Base-by-base conservation (phyloP, 1,284 basidiomycete species). In the Malassezia nana region DNA sequence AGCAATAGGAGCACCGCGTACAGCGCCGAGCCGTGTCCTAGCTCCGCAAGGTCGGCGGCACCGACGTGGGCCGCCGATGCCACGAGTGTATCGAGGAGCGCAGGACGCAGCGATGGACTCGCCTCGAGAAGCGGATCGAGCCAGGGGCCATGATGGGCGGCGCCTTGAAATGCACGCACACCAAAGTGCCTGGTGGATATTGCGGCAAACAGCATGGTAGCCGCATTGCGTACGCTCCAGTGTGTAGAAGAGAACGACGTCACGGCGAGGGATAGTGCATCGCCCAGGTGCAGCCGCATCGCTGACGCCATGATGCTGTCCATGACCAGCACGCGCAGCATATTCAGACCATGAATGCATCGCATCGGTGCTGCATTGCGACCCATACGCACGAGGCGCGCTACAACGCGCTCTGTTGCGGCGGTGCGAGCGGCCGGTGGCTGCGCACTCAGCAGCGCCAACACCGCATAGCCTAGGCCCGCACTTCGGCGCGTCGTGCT, bases 401-500 rank as follows among this genome's bases (percentile, higher is more conserved):
- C 33, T 9, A 48, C 28, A 16, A 18, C 16, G n/a, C 18, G n/a
- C 8, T 26, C 15, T 24, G 32, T 28, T n/a, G 31, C 28, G 10
- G 42, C 29, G 15, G 28, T n/a, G 10, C 24, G 47, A 16, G 24
- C 32, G 4, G 40, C 32, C 7, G 22, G 16, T 4, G 35, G 16
- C 30, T 65, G 65, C 0, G 66, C 66, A 29, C 59, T 62, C 44
- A 76, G 60, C 30, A 76, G 64, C 2, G 72, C 72, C 13, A 75
- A 61, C 42, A 75, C 72, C 22, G 71, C 67, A 40, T 69, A 75
- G 12, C 74, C 72, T 12, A 76, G 63, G 2, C 74, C 75, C 10
- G 75, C 75, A 29, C 71, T 73, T 3, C 75, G 67, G 7, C 75
- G 70, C 1, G 75, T 76, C 55, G 72, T 74, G 41, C 74, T 74